These are phyloP conservation scores for Alternaria sp. DNA, from an alignment of 2,329 filamentous ascomycete species.

Conservation along the genomic window DNA sequence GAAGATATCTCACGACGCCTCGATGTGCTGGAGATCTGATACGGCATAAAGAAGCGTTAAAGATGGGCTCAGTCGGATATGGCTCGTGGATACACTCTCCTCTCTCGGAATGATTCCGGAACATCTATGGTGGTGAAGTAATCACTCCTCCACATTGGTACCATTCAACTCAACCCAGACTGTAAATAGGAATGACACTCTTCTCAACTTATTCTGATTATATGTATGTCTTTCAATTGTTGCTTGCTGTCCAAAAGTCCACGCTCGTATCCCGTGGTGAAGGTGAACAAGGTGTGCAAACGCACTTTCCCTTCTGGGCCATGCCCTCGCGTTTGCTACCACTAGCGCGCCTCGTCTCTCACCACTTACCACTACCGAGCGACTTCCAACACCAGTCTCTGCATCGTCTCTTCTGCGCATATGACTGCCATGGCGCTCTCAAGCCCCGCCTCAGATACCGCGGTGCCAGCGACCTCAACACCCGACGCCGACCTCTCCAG, in stretches of 20 bases:
- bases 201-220: not conserved
- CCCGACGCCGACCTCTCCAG: not conserved
- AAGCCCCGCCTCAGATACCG: not conserved
- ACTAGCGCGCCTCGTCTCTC: not conserved
- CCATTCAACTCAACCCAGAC: not conserved
- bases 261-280: not conserved
- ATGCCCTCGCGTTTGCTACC: not conserved
- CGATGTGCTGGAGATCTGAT: not conserved
- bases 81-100: not conserved
- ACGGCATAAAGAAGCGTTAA: not conserved
- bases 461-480: not conserved
- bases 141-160: not conserved
- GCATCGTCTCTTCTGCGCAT: not conserved
- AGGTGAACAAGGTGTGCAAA: not conserved
- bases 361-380: not conserved
- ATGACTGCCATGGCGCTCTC: not conserved
- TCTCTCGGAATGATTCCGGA: not conserved
- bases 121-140: not conserved
- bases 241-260: not conserved
- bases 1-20: not conserved
- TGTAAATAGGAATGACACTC: not conserved
- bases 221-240: not conserved
- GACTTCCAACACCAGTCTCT: not conserved
- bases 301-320: not conserved
- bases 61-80: not conserved